A percentile compares a stretch with the other conserved stretches of the same genome.
phyloP scores from a whole-genome alignment of 2,329 filamentous ascomycete species.

The Fusarium pilosicola region DNA sequence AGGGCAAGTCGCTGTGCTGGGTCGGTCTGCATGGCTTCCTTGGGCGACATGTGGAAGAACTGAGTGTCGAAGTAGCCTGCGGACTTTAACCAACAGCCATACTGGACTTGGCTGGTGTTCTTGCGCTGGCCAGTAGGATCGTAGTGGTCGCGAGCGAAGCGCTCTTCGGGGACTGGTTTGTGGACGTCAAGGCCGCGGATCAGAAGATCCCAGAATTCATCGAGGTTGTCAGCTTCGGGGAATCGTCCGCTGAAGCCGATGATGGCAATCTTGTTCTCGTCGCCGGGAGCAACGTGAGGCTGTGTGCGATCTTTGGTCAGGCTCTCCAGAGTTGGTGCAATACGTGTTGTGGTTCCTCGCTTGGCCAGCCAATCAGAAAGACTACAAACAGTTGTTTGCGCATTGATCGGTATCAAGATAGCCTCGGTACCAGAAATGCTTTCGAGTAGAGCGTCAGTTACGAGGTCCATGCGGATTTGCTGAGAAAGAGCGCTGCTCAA shows the following conservation, averaged over 20 bases:
- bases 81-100: conserved; percentile 75
- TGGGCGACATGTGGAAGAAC: conserved; percentile 87
- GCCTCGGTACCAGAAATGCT: not conserved
- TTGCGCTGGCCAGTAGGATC: conserved; percentile 74
- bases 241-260: conserved; percentile 68
- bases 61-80: conserved; percentile 78
- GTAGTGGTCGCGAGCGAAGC: conserved; percentile 72
- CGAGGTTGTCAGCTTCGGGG: conserved; percentile 55
- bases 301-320: fast-evolving
- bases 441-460: not conserved
- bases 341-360: not conserved
- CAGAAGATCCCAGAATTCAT: conserved; percentile 71
- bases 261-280: conserved; percentile 75
- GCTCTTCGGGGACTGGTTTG: conserved; percentile 68
- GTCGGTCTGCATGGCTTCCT: conserved; percentile 79
- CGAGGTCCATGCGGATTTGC: not conserved
- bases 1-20: conserved; percentile 80
- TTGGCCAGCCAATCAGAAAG: not conserved
- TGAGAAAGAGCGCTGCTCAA: not conserved
- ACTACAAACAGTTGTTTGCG: not conserved
- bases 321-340: not conserved
- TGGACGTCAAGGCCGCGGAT: conserved; percentile 74
- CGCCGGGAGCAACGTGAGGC: not conserved
- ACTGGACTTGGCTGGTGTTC: conserved; percentile 76
- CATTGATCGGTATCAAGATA: not conserved